A percentile compares a stretch with the other conserved stretches of the same genome.
Conservation (phyloP, 2,329 filamentous ascomycete species). For the Botrytis medusae region DNA sequence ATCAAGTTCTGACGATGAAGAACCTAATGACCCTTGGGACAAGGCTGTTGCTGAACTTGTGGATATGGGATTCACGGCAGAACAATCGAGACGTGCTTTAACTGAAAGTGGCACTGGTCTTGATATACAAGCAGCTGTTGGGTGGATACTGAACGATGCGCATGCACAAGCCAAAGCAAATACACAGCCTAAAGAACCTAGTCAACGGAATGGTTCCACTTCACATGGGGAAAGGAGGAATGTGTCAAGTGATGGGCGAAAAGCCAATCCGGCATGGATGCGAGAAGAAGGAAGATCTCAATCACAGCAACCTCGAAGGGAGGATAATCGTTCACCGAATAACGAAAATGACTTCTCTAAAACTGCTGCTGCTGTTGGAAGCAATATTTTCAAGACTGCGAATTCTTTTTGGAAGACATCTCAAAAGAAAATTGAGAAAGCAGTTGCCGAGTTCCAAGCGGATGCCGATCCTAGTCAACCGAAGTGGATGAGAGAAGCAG, state of each 20-base stretch:
- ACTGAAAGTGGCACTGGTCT: constrained; percentile 75
- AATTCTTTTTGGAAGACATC: constrained; percentile 94
- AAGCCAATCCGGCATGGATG: constrained; percentile 61
- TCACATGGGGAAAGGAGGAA: constrained; percentile 38
- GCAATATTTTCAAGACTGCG: constrained; percentile 85
- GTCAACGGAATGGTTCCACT: constrained; percentile 26
- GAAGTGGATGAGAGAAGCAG: constrained; percentile 80
- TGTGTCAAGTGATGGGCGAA: constrained; percentile 36
- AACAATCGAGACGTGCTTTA: constrained; percentile 78
- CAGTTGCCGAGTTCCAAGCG: constrained; percentile 79
- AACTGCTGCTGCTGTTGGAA: constrained; percentile 78
- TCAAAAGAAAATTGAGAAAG: constrained; percentile 89
- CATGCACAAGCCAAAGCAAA: constrained; percentile 81
- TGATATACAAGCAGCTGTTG: constrained; percentile 82
- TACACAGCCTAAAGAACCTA: constrained; percentile 49
- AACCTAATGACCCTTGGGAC: constrained; percentile 64
- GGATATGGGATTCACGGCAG: constrained; percentile 89
- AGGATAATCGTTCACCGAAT: constrained; percentile 56
- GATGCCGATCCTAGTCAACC: constrained; percentile 77
- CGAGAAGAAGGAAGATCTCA: constrained; percentile 51
- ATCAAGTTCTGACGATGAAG: constrained; percentile 29
- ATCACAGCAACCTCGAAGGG: constrained; percentile 47
- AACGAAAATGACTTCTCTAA: constrained; percentile 75
- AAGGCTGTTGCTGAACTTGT: constrained; percentile 83
- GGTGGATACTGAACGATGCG: constrained; percentile 79